Conservation (phyloP, 2,329 filamentous ascomycete genomes). For the Ophiostoma sp. region DNA sequence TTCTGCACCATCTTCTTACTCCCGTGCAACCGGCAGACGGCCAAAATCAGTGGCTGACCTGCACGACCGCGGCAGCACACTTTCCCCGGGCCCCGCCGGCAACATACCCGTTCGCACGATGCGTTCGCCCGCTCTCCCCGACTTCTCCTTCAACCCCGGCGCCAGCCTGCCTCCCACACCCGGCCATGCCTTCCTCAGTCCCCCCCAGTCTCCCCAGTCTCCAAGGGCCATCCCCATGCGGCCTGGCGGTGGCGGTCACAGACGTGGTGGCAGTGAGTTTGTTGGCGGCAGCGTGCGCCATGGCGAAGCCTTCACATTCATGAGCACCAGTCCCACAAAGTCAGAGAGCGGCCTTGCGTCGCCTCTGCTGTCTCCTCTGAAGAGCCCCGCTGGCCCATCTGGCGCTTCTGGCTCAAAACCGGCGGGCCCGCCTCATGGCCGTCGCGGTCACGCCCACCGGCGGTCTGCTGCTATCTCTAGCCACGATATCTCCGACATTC, state of each 20-base stretch:
- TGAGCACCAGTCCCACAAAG: constrained; percentile 71
- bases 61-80: constrained; percentile 36
- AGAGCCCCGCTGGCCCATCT: constrained; percentile 34
- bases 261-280: constrained; percentile 81
- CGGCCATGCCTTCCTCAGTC: constrained; percentile 50
- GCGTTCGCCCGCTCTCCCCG: constrained; percentile 49
- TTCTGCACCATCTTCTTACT: constrained; percentile 50
- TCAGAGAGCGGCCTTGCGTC: constrained; percentile 59
- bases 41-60: constrained; percentile 56
- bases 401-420: constrained; percentile 24
- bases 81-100: not conserved
- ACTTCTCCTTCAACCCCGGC: constrained; percentile 55
- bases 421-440: constrained; percentile 37
- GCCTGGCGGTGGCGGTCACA: constrained; percentile 68
- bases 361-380: constrained; percentile 53
- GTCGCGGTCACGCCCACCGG: constrained; percentile 75
- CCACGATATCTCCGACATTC: constrained; percentile 72
- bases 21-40: constrained; percentile 51
- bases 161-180: constrained; percentile 36
- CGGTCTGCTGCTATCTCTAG: constrained; percentile 81
- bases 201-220: constrained; percentile 57
- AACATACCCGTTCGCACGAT: constrained; percentile 29
- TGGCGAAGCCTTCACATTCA: constrained; percentile 58
- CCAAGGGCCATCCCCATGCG: constrained; percentile 52
- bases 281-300: constrained; percentile 70